Base-by-base conservation (phyloP, 2,329 filamentous ascomycete genomes). In the Fusarium chlamydosporum region DNA sequence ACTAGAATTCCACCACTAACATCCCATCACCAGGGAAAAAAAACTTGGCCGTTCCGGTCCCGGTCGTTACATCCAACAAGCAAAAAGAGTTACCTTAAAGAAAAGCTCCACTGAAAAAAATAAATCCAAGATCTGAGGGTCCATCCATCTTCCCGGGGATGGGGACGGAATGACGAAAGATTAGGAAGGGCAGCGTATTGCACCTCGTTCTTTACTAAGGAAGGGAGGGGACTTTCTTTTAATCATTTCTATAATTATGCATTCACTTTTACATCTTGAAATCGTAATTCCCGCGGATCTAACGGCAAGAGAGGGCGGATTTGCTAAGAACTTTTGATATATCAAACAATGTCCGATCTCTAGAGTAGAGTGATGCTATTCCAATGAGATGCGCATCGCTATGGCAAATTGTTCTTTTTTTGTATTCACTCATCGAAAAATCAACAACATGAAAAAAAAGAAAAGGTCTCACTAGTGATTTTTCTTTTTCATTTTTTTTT, bases 131-230 rank as follows among this genome's bases (percentile, higher is more conserved):
- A 65, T 54, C 61, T 26, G 31, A 55, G 62, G 56, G 38, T 64
- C 51, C 51, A 67, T 67, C 63, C 47, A 59, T 56, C 47, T 52
- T 60, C 29, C 31, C 53, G 31, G 20, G 20, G 18, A 26, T 23
- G 59, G 54, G 48, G 63, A 27, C 45, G 37, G 31, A 35, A 68
- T 68, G 65, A 68, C 65, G 55, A 42, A 65, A 52, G 63, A 31
- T 41, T 55, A 56, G 48, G 62, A 46, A 52, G 47, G 13, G 15
- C 41, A 27, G 18, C 62, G 48, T 31, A 23, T 20, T 31, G 20
- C 27, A 37, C 27, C 27, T 23, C 41, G 33, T 31, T 29, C n/a
- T 38, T 26, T 40, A 37, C 34, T 23, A 23, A 4, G 23, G 23
- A 5, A 23, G 23, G n/a, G 4, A 23, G 23, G 5, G 23, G 23